These are phyloP conservation scores for Didymella segeticola DNA, from an alignment of 2,329 filamentous ascomycete genomes.

Conservation along the genomic window DNA sequence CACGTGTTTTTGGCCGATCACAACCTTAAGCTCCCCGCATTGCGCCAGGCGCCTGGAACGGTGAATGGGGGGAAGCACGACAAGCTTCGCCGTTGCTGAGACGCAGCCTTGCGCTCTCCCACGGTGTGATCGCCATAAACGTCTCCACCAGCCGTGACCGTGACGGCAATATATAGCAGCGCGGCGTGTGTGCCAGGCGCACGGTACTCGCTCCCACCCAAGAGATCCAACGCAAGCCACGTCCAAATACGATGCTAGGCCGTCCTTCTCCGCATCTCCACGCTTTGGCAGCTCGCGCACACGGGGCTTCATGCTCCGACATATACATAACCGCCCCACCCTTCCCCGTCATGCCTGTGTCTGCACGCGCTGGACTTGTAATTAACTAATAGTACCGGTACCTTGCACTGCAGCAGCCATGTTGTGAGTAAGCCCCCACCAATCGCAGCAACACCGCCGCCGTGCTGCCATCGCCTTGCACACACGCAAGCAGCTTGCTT, in stretches of 20 bases:
- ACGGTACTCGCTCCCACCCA: slow-evolving; percentile 9
- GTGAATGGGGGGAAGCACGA: slow-evolving; percentile 3
- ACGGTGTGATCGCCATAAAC: neutral
- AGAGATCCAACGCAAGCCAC: slow-evolving; percentile 20
- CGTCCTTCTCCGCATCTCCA: slow-evolving; percentile 21
- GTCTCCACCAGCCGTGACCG: neutral
- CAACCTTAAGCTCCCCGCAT: slow-evolving; percentile 17
- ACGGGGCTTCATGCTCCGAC: slow-evolving; percentile 7
- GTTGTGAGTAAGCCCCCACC: slow-evolving; percentile 45
- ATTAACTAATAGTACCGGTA: slow-evolving; percentile 30
- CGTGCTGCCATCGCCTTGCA: slow-evolving; percentile 23
- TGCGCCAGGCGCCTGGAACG: slow-evolving; percentile 10
- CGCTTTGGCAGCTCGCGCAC: slow-evolving; percentile 18
- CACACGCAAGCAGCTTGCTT: slow-evolving; percentile 21
- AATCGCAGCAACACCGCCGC: slow-evolving; percentile 30
- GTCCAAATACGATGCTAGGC: slow-evolving; percentile 16
- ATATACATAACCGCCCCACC: slow-evolving; percentile 9
- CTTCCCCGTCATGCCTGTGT: slow-evolving; percentile 17
- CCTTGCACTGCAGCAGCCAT: slow-evolving; percentile 41
- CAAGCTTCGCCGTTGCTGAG: slow-evolving; percentile 4
- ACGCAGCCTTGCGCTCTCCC: slow-evolving; percentile 9
- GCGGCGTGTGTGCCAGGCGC: neutral
- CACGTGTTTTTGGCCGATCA: slow-evolving; percentile 15
- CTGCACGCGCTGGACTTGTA: slow-evolving; percentile 17
- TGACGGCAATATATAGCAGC: neutral